Evolutionary conservation across 371 early-diverging fungal genomes (phyloP).

Genomic region (Funneliformis caledonium): DNA sequence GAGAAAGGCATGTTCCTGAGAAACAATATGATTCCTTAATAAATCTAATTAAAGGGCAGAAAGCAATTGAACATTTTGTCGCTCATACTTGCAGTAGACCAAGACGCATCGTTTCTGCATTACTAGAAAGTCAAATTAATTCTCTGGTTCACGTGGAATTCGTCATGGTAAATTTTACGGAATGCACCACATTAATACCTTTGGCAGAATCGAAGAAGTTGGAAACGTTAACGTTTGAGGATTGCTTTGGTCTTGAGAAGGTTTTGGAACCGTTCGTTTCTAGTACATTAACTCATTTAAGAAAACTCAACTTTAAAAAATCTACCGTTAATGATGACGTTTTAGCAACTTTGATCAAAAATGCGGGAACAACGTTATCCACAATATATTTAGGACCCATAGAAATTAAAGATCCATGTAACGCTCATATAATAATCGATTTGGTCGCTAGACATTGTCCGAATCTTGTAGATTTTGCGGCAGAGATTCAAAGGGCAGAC

Average conservation of each 20-base stretch:
- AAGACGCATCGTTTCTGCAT: background rate
- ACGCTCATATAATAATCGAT: background rate
- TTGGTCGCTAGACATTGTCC: background rate
- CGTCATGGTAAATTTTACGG: background rate
- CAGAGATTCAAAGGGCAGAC: background rate
- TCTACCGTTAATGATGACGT: background rate
- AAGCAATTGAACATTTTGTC: background rate
- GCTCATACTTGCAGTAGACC: background rate
- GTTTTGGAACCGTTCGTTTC: background rate
- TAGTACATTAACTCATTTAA: background rate
- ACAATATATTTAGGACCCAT: conserved; percentile 6
- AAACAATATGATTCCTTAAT: background rate
- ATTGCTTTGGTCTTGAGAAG: background rate
- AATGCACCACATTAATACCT: background rate
- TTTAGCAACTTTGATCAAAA: background rate
- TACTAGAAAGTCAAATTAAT: background rate
- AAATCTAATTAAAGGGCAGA: background rate
- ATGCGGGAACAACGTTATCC: background rate
- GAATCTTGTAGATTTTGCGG: background rate
- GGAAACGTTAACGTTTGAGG: background rate
- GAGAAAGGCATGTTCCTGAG: background rate
- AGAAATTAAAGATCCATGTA: background rate
- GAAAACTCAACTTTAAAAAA: background rate
- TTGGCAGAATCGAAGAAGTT: conserved; percentile 1
- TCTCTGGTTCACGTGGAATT: background rate